Percentiles rank a stretch among this genome's conserved stretches.
These are phyloP conservation scores for Malus asiatica DNA, from an alignment of 306 rosid species.

Conservation along the genomic window DNA sequence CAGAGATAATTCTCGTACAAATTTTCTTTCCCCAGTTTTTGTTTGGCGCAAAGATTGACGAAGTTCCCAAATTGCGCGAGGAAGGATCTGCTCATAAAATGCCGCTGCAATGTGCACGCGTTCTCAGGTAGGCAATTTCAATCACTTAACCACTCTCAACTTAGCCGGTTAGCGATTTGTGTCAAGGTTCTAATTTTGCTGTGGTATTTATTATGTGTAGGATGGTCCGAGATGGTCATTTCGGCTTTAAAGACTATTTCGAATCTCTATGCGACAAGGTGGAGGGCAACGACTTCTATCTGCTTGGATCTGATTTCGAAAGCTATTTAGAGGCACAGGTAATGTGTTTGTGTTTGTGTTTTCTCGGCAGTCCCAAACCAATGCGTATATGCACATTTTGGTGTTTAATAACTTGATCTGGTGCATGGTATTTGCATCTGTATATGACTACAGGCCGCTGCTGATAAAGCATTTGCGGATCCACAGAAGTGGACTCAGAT, in stretches of 20 bases:
- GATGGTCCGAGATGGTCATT: constrained; percentile 67
- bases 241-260: constrained; percentile 55
- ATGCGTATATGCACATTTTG: neutral
- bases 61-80: constrained; percentile 54
- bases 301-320: constrained; percentile 54
- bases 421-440: neutral
- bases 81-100: constrained; percentile 26
- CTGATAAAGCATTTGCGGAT: constrained; percentile 55
- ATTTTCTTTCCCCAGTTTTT: constrained; percentile 43
- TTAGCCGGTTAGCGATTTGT: neutral
- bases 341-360: constrained; percentile 6
- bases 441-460: constrained; percentile 49
- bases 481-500: constrained; percentile 54
- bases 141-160: neutral
- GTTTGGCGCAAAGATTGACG: constrained; percentile 59
- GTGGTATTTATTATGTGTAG: constrained; percentile 22
- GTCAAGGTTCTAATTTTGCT: neutral
- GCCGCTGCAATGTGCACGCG: constrained; percentile 56
- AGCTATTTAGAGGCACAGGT: constrained; percentile 81
- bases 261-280: constrained; percentile 54
- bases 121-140: constrained; percentile 36
- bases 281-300: constrained; percentile 51
- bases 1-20: constrained; percentile 6
- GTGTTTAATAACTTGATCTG: neutral
- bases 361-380: constrained; percentile 1